Evolutionary conservation across 2,329 filamentous ascomycete genomes (phyloP).

Genomic region (Penicillium sp.): DNA sequence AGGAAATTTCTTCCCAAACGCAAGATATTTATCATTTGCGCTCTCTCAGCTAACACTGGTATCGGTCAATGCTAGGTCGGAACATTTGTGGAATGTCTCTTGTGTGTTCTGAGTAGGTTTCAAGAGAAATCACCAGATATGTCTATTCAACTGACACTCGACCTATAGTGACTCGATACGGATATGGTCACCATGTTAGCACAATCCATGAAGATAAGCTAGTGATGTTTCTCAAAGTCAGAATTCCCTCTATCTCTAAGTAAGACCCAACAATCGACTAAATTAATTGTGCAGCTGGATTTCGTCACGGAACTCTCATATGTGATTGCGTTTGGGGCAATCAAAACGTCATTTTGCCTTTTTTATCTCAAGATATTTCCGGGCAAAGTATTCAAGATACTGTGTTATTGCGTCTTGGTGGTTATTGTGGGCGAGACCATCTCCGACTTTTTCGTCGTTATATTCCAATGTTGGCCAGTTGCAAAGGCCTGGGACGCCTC

Average conservation of each 20-base stretch:
- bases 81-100: not conserved
- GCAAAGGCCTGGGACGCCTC: slow-evolving; percentile 24
- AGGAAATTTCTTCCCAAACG: not conserved
- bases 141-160: too few relatives aligned
- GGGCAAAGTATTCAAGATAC: slow-evolving; percentile 16
- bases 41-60: too few relatives aligned
- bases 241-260: too few relatives aligned
- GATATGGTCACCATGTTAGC: not conserved
- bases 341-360: slow-evolving; percentile 33
- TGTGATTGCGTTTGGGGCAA: slow-evolving; percentile 34
- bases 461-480: slow-evolving; percentile 27
- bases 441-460: slow-evolving; percentile 71
- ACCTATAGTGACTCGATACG: not conserved
- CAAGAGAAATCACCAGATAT: not conserved
- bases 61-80: not conserved
- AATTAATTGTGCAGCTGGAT: slow-evolving; percentile 17
- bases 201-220: not conserved
- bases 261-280: not conserved
- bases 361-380: slow-evolving; percentile 31
- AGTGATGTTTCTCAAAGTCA: slow-evolving; percentile 23
- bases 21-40: too few relatives aligned
- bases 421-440: slow-evolving; percentile 65
- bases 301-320: slow-evolving; percentile 27
- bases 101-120: not conserved
- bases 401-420: slow-evolving; percentile 18